Evolutionary conservation across 805 yeast genomes (phyloP).

Genomic region (Kuraishia capsulata): DNA sequence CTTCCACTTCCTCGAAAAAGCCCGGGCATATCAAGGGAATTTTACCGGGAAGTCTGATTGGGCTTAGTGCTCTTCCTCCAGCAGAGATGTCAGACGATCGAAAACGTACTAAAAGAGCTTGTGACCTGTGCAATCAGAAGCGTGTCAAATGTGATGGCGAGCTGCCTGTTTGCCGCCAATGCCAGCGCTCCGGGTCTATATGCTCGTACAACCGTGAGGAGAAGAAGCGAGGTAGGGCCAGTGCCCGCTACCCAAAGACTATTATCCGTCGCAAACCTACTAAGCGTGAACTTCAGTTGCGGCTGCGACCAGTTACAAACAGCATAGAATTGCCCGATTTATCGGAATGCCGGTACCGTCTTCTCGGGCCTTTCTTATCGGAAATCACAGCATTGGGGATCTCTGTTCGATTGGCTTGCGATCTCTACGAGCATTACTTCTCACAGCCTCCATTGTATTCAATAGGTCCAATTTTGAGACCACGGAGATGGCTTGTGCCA

Average conservation of each 20-base stretch:
- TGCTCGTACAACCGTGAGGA: conserved; percentile 34
- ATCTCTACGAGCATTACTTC: conserved; percentile 1
- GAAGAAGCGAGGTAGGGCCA: conserved; percentile 38
- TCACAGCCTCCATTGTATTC: neutral
- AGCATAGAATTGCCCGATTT: neutral
- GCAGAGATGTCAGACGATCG: too few relatives aligned
- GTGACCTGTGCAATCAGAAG: conserved; percentile 36
- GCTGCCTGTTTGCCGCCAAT: conserved; percentile 31
- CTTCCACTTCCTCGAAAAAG: too few relatives aligned
- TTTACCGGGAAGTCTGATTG: too few relatives aligned
- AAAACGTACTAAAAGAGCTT: conserved; percentile 25
- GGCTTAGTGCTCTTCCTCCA: too few relatives aligned
- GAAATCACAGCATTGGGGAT: neutral
- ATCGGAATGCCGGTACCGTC: neutral
- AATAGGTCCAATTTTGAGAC: neutral
- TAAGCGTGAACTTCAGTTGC: conserved; percentile 10
- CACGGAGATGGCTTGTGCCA: neutral
- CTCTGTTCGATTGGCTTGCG: neutral
- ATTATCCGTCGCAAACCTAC: conserved; percentile 16
- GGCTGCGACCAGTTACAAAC: neutral
- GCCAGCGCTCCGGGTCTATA: conserved; percentile 19
- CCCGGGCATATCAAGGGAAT: too few relatives aligned
- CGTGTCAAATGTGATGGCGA: conserved; percentile 41
- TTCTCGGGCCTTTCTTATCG: neutral
- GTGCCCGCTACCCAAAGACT: conserved; percentile 28